Conservation (phyloP, 768 basidiomycete species). For the Serendipita sp. region DNA sequence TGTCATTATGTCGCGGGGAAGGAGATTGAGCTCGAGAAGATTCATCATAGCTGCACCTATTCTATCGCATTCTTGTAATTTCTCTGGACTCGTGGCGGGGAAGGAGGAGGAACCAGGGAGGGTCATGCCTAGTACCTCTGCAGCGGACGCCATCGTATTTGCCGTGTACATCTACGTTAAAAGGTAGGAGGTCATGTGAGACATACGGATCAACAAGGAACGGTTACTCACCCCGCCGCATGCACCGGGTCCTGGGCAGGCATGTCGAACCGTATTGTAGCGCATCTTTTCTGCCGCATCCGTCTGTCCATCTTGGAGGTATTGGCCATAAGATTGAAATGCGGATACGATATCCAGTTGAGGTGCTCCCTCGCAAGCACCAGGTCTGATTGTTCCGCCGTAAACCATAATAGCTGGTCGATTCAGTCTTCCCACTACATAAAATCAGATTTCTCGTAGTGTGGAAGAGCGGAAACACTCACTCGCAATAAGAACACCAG, state of each 20-base stretch:
- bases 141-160: constrained; percentile 94
- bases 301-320: constrained; percentile 77
- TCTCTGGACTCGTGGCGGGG: constrained; percentile 85
- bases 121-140: constrained; percentile 92
- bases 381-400: constrained; percentile 86
- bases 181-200: not conserved
- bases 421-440: constrained; percentile 77
- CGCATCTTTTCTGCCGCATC: constrained; percentile 65
- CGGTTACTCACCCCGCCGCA: constrained; percentile 74
- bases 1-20: constrained; percentile 94
- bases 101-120: constrained; percentile 93
- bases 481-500: constrained; percentile 97
- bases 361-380: constrained; percentile 75
- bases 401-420: constrained; percentile 96
- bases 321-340: constrained; percentile 95
- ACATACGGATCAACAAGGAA: constrained; percentile 6
- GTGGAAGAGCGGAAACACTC: constrained; percentile 20
- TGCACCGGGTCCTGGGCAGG: constrained; percentile 94
- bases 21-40: constrained; percentile 78
- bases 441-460: constrained; percentile 3
- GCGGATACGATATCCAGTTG: constrained; percentile 92
- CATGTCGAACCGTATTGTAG: constrained; percentile 74
- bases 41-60: constrained; percentile 73
- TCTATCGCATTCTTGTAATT: constrained; percentile 63
- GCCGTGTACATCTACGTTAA: constrained; percentile 78